Conservation (phyloP, 2,329 filamentous ascomycete genomes). For the Colletotrichum brevisporum region DNA sequence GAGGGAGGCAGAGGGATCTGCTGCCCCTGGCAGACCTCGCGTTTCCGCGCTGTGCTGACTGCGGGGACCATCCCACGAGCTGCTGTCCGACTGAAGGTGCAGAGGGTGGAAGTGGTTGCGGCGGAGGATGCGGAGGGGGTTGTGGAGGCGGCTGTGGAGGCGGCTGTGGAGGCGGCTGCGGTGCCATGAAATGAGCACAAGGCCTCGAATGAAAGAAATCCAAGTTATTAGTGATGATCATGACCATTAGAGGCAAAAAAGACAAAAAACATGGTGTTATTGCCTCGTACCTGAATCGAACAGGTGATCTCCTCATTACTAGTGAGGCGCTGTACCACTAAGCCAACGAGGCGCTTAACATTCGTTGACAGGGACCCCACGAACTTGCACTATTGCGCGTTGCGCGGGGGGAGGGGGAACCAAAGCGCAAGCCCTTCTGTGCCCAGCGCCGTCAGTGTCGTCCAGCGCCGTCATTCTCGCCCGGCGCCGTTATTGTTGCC, state of each 20-base stretch:
- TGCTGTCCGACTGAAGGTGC: slow-evolving; percentile 30
- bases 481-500: no score
- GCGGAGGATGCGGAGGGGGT: slow-evolving; percentile 34
- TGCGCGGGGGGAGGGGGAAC: background rate
- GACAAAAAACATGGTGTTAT: accelerated
- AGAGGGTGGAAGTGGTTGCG: slow-evolving; percentile 33
- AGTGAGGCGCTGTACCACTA: slow-evolving; percentile 41
- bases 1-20: slow-evolving; percentile 3
- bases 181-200: slow-evolving; percentile 29
- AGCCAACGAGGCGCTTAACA: slow-evolving; percentile 32
- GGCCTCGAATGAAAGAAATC: no score
- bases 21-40: slow-evolving; percentile 25
- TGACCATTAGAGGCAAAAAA: background rate
- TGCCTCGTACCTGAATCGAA: slow-evolving; percentile 41
- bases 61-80: slow-evolving; percentile 21
- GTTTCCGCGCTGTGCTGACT: slow-evolving; percentile 27
- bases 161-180: slow-evolving; percentile 16
- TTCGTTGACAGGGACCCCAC: accelerated
- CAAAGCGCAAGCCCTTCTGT: no score
- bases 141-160: slow-evolving; percentile 28
- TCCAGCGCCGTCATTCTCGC: no score
- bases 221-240: background rate
- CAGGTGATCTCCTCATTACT: slow-evolving; percentile 40
- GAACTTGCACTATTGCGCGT: background rate
- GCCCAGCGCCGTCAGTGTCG: no score